Conservation (phyloP, 257 asterid genomes). For the Euphrasia confusa region DNA sequence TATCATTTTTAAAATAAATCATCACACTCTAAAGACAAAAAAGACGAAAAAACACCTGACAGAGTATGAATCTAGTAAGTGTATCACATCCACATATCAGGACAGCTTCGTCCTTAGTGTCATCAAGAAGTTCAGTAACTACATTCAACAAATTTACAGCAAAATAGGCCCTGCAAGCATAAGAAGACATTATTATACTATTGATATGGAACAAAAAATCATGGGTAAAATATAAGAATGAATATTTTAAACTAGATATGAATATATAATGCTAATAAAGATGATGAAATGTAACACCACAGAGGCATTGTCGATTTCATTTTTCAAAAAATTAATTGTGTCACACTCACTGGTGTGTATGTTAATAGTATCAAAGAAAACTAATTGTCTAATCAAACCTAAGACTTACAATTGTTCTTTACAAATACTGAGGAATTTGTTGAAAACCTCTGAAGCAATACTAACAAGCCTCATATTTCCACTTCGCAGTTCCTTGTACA, state of each 20-base stretch:
- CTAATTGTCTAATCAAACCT: slow-evolving; percentile 10
- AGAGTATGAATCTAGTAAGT: slow-evolving; percentile 63
- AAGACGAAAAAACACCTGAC: slow-evolving; percentile 54
- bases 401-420: slow-evolving; percentile 82
- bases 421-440: slow-evolving; percentile 70
- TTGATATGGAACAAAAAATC: not conserved
- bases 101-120: slow-evolving; percentile 53
- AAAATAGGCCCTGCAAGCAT: slow-evolving; percentile 74
- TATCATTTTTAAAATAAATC: not conserved
- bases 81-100: slow-evolving; percentile 76
- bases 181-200: slow-evolving; percentile 17
- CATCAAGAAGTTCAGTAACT: slow-evolving; percentile 66
- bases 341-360: slow-evolving; percentile 8
- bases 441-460: slow-evolving; percentile 63
- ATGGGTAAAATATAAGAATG: not conserved
- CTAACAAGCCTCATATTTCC: slow-evolving; percentile 57
- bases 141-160: slow-evolving; percentile 65
- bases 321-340: not conserved
- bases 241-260: not conserved
- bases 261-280: not conserved
- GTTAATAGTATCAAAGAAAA: not conserved
- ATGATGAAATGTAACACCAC: slow-evolving; percentile 10
- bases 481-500: slow-evolving; percentile 78
- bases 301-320: slow-evolving; percentile 4
- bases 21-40: not conserved